Conservation (phyloP, 2,329 filamentous ascomycete species). For the Aspergillus quadrilineatus region DNA sequence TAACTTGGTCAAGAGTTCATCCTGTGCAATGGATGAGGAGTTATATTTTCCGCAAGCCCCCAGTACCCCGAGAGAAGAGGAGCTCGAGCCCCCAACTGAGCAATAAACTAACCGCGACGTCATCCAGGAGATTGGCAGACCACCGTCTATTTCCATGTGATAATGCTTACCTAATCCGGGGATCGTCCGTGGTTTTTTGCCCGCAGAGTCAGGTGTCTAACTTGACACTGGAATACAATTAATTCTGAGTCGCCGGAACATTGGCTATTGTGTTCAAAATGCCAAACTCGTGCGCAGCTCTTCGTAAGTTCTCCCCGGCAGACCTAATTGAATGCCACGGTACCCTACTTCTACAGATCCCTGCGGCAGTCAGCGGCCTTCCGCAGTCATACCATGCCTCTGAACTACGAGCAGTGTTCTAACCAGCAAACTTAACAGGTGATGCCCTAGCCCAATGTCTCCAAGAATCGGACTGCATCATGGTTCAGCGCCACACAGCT, state of each 20-base stretch:
- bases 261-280: constrained; percentile 53
- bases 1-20: background rate
- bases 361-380: background rate
- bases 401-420: background rate
- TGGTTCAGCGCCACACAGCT: constrained; percentile 83
- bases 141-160: constrained; percentile 23
- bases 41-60: background rate
- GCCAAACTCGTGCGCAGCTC: constrained; percentile 96
- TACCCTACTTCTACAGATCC: background rate
- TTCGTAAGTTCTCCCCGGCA: constrained; percentile 63
- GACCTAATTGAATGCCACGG: background rate
- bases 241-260: background rate
- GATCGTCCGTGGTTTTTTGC: constrained; percentile 20
- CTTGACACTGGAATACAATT: background rate
- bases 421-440: constrained; percentile 54
- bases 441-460: constrained; percentile 91
- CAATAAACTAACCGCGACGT: constrained; percentile 6
- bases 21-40: background rate
- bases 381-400: background rate
- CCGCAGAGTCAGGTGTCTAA: constrained; percentile 1
- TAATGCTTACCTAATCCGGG: constrained; percentile 36
- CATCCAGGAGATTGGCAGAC: constrained; percentile 1
- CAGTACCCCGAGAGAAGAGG: background rate
- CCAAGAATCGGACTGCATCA: constrained; percentile 93
- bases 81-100: background rate